Conservation (phyloP, 2,329 filamentous ascomycete genomes). For the Stagonosporopsis chrysanthemi region DNA sequence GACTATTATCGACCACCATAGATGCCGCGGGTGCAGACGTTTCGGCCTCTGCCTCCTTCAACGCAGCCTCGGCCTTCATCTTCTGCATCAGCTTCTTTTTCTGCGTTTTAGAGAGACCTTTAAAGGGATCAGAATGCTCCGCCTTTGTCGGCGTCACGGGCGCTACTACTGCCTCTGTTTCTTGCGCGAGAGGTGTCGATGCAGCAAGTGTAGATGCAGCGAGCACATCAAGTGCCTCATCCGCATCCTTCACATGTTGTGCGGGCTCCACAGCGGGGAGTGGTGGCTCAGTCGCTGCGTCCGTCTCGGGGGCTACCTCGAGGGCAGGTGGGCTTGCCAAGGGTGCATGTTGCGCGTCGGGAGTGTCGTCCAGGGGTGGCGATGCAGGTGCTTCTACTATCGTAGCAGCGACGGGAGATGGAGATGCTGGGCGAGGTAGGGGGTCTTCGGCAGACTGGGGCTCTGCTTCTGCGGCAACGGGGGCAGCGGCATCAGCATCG, state of each 20-base stretch:
- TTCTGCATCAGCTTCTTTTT: slow-evolving; percentile 37
- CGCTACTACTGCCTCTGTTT: not conserved
- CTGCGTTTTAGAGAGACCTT: slow-evolving; percentile 4
- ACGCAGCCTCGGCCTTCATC: slow-evolving; percentile 10
- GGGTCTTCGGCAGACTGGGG: not conserved
- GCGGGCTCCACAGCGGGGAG: not conserved
- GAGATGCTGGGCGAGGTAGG: too few species aligned
- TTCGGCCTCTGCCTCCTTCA: slow-evolving; percentile 8
- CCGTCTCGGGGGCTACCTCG: not conserved
- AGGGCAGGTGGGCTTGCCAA: too few species aligned
- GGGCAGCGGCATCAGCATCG: not conserved
- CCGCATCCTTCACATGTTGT: not conserved
- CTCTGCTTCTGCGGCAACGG: not conserved
- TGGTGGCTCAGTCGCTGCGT: not conserved
- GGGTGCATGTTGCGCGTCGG: too few species aligned
- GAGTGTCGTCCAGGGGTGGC: not conserved
- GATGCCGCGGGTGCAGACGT: not conserved
- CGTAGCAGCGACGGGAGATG: not conserved
- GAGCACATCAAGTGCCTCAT: too few species aligned
- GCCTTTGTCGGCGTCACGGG: not conserved
- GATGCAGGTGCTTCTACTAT: not conserved
- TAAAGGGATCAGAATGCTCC: not conserved
- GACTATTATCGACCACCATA: not conserved
- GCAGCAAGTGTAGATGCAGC: not conserved
- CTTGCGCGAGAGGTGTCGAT: not conserved